Evolutionary conservation across 805 yeast species (phyloP).

Genomic region (Saturnispora halmiae): DNA sequence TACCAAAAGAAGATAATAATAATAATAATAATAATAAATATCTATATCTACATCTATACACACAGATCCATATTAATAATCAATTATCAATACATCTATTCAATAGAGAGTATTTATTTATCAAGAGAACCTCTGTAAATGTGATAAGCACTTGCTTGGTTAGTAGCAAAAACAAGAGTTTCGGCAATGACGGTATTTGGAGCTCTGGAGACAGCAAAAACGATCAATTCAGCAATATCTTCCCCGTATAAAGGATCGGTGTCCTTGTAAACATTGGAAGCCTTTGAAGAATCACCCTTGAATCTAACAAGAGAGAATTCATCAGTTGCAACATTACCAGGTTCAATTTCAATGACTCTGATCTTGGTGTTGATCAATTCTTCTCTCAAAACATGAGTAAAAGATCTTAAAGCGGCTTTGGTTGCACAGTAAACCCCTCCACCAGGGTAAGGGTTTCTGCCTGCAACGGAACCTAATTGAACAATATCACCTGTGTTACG

Average conservation of each 20-base stretch:
- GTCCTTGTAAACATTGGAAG: constrained; percentile 57
- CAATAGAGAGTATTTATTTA: background rate
- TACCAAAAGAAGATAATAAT: too few relatives aligned
- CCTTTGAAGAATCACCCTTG: constrained; percentile 51
- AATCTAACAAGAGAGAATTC: constrained; percentile 61
- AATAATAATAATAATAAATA: too few relatives aligned
- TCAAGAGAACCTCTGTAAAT: constrained; percentile 33
- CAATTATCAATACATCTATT: too few relatives aligned
- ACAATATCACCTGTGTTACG: constrained; percentile 68
- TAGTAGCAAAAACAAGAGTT: constrained; percentile 70
- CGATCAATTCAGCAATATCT: constrained; percentile 69
- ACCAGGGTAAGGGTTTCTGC: constrained; percentile 71
- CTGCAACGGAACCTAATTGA: constrained; percentile 70
- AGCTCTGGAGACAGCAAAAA: constrained; percentile 57
- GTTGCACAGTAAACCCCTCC: constrained; percentile 74
- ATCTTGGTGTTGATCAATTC: constrained; percentile 45
- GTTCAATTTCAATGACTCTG: constrained; percentile 66
- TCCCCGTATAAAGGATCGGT: constrained; percentile 62
- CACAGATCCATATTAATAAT: too few relatives aligned
- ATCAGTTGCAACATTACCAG: constrained; percentile 68
- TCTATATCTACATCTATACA: too few relatives aligned
- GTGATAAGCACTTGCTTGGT: constrained; percentile 75
- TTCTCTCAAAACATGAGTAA: constrained; percentile 56
- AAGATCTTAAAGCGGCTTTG: constrained; percentile 63
- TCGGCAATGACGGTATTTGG: constrained; percentile 72